Conservation (phyloP, 176 grass and related monocot species). For the Musa troglodytarum region DNA sequence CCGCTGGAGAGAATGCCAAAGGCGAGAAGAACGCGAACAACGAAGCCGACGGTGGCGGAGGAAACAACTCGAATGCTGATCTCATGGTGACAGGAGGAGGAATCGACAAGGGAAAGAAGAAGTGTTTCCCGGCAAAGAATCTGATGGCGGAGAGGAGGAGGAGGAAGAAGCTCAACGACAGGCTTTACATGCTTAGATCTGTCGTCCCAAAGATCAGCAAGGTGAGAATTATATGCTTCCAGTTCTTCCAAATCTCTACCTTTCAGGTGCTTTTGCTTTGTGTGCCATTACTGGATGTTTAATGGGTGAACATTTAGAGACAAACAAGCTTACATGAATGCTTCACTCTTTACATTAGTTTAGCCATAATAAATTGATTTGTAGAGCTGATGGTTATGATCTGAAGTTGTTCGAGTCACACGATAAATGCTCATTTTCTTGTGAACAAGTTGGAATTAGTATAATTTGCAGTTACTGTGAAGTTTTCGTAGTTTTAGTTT, state of each 20-base stretch:
- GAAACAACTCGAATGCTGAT: neutral
- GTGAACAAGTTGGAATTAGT: too few relatives aligned
- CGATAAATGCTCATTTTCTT: too few relatives aligned
- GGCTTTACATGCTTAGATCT: constrained; percentile 65
- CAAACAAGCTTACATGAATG: too few relatives aligned
- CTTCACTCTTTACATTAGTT: too few relatives aligned
- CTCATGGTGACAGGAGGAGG: constrained; percentile 10
- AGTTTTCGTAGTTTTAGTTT: neutral
- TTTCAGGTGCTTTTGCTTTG: too few relatives aligned
- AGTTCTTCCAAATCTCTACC: too few relatives aligned
- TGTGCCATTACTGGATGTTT: too few relatives aligned
- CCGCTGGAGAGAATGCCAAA: neutral
- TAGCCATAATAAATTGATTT: too few relatives aligned
- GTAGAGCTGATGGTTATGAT: too few relatives aligned
- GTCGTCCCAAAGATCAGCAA: constrained; percentile 81
- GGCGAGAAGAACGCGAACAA: neutral
- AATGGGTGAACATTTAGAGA: too few relatives aligned
- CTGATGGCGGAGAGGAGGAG: constrained; percentile 63
- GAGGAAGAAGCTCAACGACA: constrained; percentile 68
- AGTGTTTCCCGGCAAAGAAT: constrained; percentile 65
- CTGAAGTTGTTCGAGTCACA: too few relatives aligned
- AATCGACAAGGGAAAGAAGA: constrained; percentile 55
- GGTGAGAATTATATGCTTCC: constrained; percentile 20
- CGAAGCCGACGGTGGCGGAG: neutral
- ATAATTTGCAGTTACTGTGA: neutral